Evolutionary conservation across 805 yeast species (phyloP), one percentile per base, ranked within the genome.

Genomic region (Saccharomycopsis microspora): DNA sequence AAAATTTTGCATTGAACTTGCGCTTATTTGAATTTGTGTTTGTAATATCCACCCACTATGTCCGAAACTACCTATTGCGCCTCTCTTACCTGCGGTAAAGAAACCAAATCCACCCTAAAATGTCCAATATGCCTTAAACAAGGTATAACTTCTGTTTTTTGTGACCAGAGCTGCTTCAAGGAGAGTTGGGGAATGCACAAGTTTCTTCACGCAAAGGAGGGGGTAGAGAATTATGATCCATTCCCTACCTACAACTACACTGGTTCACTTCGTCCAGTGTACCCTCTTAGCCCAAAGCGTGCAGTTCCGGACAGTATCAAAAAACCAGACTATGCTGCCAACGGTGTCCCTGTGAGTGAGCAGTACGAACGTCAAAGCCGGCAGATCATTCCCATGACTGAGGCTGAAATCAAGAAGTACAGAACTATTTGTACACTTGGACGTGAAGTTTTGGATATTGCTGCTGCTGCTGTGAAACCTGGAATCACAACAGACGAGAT

Each of bases 401-500:
- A 72, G n/a, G 82, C 80, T 34, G 88, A 85, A 52, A 76, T 87
- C 57, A 81, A 72, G 53, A 80, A 75, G 56, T 78, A 89, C 65
- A 78, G 90, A 56, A 75, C 76, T 54, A 93, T 82, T n/a, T 80
- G 84, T 51, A 70, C 70, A 47, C 65, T 81, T 10, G 93, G 89
- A 11, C 75, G 98, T 62, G 96, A 89, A 62, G 78, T 93, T n/a
- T 66, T 89, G 52, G 98, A 93, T 64, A 69, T 74, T 7, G 95
- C 93, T 5, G 98, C 90, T 5, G 82, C 85, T 3, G 82, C 84
- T 31, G 71, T 87, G 39, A 75, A 70, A 54, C 95, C 95, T 0
- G 98, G 98, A 41, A 68, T 87, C 50, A 90, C 97, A 45, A 89
- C 98, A 31, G 97, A 93, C 61, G 90, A 84, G 61, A 70, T 93